These are phyloP conservation scores for Ogataea paradorogensis DNA, from an alignment of 805 yeast species.

Conservation along the genomic window DNA sequence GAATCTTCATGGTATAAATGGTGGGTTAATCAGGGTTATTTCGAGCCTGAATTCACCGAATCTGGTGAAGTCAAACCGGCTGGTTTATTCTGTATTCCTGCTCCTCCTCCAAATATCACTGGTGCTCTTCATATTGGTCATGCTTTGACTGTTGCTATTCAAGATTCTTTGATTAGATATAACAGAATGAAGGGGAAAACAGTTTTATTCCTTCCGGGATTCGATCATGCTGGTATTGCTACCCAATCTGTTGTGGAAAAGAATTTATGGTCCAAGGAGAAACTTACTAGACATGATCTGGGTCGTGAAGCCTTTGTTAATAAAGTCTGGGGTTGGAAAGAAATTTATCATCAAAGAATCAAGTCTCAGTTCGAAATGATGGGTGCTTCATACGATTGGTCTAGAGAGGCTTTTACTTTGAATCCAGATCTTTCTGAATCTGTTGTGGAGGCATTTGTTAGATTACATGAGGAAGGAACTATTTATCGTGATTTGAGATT, in stretches of 20 bases:
- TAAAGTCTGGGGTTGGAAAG: conserved; percentile 98
- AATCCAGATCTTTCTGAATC: conserved; percentile 74
- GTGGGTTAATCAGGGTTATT: conserved; percentile 90
- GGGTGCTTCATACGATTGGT: conserved; percentile 98
- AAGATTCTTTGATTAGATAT: conserved; percentile 88
- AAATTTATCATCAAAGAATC: conserved; percentile 83
- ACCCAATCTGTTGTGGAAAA: conserved; percentile 98
- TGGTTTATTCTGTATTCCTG: conserved; percentile 87
- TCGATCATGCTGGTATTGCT: conserved; percentile 99
- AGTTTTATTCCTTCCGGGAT: conserved; percentile 89
- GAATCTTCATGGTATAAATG: conserved; percentile 97
- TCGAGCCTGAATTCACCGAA: conserved; percentile 77
- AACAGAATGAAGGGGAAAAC: conserved; percentile 98
- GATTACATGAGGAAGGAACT: conserved; percentile 89
- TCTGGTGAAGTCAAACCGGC: conserved; percentile 77
- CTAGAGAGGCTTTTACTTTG: conserved; percentile 89
- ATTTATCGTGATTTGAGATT: conserved; percentile 91
- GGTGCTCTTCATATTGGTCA: conserved; percentile 99
- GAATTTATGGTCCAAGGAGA: conserved; percentile 83
- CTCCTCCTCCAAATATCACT: conserved; percentile 99
- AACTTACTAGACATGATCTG: conserved; percentile 88
- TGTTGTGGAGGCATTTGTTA: conserved; percentile 87
- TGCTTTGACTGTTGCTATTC: conserved; percentile 92
- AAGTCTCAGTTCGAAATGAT: conserved; percentile 77
- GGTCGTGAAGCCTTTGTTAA: conserved; percentile 88